Base-by-base conservation (phyloP, 176 grass and related monocot species). In the Tillandsia leiboldiana region DNA sequence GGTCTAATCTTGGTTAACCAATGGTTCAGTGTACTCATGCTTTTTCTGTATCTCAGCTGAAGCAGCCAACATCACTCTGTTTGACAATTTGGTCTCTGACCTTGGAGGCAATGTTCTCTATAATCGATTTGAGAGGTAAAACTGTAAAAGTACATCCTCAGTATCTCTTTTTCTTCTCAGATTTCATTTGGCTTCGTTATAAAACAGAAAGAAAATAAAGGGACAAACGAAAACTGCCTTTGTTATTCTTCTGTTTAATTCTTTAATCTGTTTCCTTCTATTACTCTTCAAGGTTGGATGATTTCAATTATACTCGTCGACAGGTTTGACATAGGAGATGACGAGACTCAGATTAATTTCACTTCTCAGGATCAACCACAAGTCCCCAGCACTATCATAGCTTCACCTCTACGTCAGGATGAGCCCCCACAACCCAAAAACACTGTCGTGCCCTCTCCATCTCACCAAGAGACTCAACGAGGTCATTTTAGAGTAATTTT, bases 301-400 rank as follows among this genome's bases (percentile, higher is more conserved):
- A 42, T 42, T 81, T 14, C 20, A 71, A 71, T 26, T 9, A 42
- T 66, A 49, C 13, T 73, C 76, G 56, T 62, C 48, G 67, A 64
- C 74, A 96, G 88, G 74, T 97, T 97, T 87, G 89, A 97, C 77
- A 86, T 92, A 67, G 84, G 83, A 81, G 88, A 90, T 73, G 93
- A 96, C 49, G 92, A 89, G 9, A 87, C 77, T 3, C 87, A 75
- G 14, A 63, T 91, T 50, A 77, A 91, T 82, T 42, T 87, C 51
- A 85, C 73, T 69, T 79, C 77, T n/a, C 69, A 78, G 52, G 81
- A 79, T 50, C 63, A 80, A 42, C 75, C 68, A 56, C 72, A 87
- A 27, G 78, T 80, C 73, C 75, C 82, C 64, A 78, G 71, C 67
- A 82, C 49, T 18, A 73, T 92, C 48, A 23, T 82, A 74, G 83